These are phyloP conservation scores for Vickermania spadyakhi DNA, from an alignment of 208 protist genomes.

Conservation along the genomic window DNA sequence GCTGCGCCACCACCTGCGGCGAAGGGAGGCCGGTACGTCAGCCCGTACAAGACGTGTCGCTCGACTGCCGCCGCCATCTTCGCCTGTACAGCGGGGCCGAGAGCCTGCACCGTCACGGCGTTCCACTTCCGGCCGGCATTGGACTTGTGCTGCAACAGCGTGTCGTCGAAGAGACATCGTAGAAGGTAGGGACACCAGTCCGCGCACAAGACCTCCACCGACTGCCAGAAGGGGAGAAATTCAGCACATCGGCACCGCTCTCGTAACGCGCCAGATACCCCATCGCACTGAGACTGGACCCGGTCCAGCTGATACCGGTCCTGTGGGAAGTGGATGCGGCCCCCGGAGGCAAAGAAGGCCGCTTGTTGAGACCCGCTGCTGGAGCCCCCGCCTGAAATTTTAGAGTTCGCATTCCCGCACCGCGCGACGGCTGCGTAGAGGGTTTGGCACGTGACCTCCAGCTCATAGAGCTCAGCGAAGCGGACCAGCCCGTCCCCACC, in stretches of 20 bases:
- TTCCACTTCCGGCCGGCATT: slow-evolving; percentile 21
- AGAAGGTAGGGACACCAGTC: slow-evolving; percentile 42
- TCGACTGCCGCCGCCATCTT: slow-evolving; percentile 29
- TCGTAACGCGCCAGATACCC: slow-evolving; percentile 29
- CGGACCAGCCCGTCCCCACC: slow-evolving; percentile 13
- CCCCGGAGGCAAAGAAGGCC: neutral
- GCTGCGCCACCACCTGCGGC: neutral
- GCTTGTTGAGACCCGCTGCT: too few species aligned
- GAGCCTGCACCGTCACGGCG: neutral
- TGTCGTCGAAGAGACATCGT: slow-evolving; percentile 43
- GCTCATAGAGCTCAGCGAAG: slow-evolving; percentile 44
- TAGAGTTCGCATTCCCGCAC: slow-evolving; percentile 4
- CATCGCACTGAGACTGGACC: slow-evolving; percentile 19
- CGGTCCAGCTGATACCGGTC: slow-evolving; percentile 23
- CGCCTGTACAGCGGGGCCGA: slow-evolving; percentile 7
- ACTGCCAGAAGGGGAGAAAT: slow-evolving; percentile 21
- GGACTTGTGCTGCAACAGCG: slow-evolving; percentile 1
- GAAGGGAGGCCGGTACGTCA: slow-evolving; percentile 26
- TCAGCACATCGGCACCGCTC: slow-evolving; percentile 24
- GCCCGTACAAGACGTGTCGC: slow-evolving; percentile 60
- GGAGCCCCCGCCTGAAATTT: neutral
- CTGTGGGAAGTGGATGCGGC: slow-evolving; percentile 24
- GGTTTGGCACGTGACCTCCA: slow-evolving; percentile 34
- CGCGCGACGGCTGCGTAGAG: slow-evolving; percentile 37
- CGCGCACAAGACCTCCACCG: slow-evolving; percentile 15